Conservation (phyloP, 2,329 filamentous ascomycete genomes). For the Colletotrichum eremochloae region DNA sequence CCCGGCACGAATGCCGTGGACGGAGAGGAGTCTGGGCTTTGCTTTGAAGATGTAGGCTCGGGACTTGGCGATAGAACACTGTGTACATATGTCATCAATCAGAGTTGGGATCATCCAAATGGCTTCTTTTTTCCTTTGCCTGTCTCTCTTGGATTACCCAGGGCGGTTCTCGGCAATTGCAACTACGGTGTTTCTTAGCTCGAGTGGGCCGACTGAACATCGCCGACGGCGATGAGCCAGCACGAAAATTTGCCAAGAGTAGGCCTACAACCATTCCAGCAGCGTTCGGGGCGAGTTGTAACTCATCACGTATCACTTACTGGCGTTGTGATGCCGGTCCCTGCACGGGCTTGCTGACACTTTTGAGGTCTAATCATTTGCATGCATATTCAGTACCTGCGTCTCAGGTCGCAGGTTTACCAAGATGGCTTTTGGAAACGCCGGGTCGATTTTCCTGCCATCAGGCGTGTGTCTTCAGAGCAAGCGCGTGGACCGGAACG, state of each 20-base stretch:
- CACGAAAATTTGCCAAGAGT: too few species aligned
- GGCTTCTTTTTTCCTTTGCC: not conserved
- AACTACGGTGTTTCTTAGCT: not conserved
- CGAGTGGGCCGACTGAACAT: not conserved
- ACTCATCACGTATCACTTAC: too few species aligned
- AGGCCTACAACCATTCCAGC: not conserved
- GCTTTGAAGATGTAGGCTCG: slow-evolving; percentile 37
- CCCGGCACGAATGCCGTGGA: slow-evolving; percentile 6
- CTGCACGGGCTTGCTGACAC: not conserved
- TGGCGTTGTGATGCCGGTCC: not conserved
- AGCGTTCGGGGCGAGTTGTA: not conserved
- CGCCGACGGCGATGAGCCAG: not conserved
- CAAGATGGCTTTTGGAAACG: too few species aligned
- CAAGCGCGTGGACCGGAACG: not conserved
- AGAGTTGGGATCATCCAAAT: slow-evolving; percentile 38
- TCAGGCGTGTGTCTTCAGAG: not conserved
- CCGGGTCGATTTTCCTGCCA: not conserved
- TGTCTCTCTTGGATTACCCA: not conserved
- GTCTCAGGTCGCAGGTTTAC: not conserved
- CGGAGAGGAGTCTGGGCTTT: slow-evolving; percentile 4
- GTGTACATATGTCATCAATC: slow-evolving; percentile 45
- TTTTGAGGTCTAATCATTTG: not conserved
- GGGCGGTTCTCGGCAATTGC: not conserved
- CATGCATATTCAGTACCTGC: too few species aligned
- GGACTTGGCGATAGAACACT: slow-evolving; percentile 40